Evolutionary conservation across 768 basidiomycete species (phyloP).

Genomic region (Calocybe indica): DNA sequence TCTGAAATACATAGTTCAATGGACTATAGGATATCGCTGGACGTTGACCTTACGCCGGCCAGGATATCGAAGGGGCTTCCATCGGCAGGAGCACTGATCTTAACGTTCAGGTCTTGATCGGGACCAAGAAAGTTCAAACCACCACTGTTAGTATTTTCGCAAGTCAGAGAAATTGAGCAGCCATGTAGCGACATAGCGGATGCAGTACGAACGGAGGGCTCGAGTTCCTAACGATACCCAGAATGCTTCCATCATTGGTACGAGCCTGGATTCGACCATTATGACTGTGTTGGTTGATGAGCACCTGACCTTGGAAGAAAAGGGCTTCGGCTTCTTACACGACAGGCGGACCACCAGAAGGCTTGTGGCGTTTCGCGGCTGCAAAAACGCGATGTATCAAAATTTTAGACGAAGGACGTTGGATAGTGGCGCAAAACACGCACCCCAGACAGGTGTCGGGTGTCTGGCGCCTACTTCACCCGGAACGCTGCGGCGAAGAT

Average conservation of each 20-base stretch:
- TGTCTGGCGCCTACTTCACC: constrained; percentile 12
- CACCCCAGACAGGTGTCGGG: constrained; percentile 22
- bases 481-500: constrained; percentile 24
- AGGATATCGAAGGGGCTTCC: constrained; percentile 25
- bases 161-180: not conserved
- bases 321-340: constrained; percentile 14
- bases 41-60: constrained; percentile 24
- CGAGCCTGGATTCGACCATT: constrained; percentile 33
- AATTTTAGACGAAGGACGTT: not conserved
- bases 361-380: constrained; percentile 12
- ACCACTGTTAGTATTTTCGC: constrained; percentile 15
- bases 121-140: constrained; percentile 26
- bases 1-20: constrained; percentile 17
- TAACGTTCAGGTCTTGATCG: constrained; percentile 26
- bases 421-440: constrained; percentile 6
- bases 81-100: constrained; percentile 19
- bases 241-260: constrained; percentile 16
- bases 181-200: not conserved
- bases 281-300: constrained; percentile 15
- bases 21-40: not conserved
- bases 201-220: constrained; percentile 20
- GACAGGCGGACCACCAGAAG: constrained; percentile 19
- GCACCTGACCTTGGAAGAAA: not conserved
- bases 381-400: constrained; percentile 1
- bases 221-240: constrained; percentile 29